Evolutionary conservation across 1,139 yeast genomes (phyloP).

Genomic region (Blastobotrys aristatus): DNA sequence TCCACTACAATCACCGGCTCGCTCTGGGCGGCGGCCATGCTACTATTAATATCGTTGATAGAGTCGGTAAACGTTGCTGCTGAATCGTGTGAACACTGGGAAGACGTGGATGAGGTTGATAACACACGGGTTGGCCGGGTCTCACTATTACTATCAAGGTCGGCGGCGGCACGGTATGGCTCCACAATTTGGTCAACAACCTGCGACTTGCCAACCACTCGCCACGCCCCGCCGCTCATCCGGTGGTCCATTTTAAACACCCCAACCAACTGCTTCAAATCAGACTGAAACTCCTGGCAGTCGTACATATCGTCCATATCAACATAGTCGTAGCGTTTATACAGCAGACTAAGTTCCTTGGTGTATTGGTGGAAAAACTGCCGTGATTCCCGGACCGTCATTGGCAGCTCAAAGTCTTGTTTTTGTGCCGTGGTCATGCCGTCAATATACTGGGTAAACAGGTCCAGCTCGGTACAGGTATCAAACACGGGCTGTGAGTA

Average conservation of each 20-base stretch:
- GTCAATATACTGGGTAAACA: background rate
- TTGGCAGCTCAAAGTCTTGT: conserved; percentile 2
- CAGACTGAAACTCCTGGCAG: conserved; percentile 7
- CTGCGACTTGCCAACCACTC: background rate
- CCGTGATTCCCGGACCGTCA: conserved; percentile 11
- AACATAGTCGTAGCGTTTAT: background rate
- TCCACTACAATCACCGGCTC: background rate
- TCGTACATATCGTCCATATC: conserved; percentile 7
- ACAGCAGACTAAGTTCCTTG: conserved; percentile 5
- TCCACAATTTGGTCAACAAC: background rate
- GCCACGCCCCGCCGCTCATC: background rate
- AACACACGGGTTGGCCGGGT: background rate
- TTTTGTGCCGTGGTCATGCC: background rate
- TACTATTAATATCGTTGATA: background rate
- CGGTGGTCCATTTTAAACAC: conserved; percentile 11
- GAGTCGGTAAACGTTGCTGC: background rate
- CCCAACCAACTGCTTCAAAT: conserved; percentile 9
- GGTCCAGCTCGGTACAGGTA: background rate
- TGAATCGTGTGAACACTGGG: too few relatives aligned
- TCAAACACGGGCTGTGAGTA: too few relatives aligned
- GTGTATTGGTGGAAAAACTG: conserved; percentile 4
- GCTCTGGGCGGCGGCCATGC: too few relatives aligned
- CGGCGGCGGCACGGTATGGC: too few relatives aligned
- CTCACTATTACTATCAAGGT: too few relatives aligned
- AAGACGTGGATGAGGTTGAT: background rate